Evolutionary conservation across 2,329 filamentous ascomycete species (phyloP), one percentile per base, ranked within the genome.

Genomic region (Talaromyces islandicus): DNA sequence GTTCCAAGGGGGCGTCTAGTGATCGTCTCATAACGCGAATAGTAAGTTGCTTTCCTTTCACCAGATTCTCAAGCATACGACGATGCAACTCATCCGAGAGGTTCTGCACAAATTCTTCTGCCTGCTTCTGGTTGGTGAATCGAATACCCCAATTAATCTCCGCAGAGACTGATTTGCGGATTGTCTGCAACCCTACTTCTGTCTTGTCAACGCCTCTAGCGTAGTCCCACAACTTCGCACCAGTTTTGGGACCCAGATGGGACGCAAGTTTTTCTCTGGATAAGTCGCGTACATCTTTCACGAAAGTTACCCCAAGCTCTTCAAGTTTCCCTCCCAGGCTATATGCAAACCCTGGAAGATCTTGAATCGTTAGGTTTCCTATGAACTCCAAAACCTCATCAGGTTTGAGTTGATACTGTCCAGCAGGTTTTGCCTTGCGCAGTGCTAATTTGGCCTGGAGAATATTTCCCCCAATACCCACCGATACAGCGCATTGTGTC

Each of bases 61-160:
- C 91, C 30, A 87, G 83, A 71, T 97, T 91, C 64, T 92, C 90
- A 24, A 92, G 70, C 19, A 99, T 77, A 1, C 94, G 84, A 59
- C 87, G 88, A 66, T 92, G 87, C 7, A 99, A 78, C 73, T 99
- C 94, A 59, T 88, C 88, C 69, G 90, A 94, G 0, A 99, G 78
- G 65, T 90, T 94, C 63, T 85, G 80, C 30, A 97, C 83, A 71
- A 99, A 99, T 64, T 95, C 91, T 61, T 97, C 93, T 0, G 92
- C 92, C 74, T 99, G 93, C n/a, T 85, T 83, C 69, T 97, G 91
- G 62, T 84, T 95, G 66, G 94, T 86, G 71, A 99, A 99, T 6
- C 94, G 87, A 59, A 99, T 96, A 2, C 95, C 94, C 94, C 94
- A 99, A 68, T 94, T 99, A 63, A 99, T 91, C 72, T 99, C 94